Evolutionary conservation across 2,329 filamentous ascomycete genomes (phyloP).

Genomic region (Pseudocercospora macadamiae): DNA sequence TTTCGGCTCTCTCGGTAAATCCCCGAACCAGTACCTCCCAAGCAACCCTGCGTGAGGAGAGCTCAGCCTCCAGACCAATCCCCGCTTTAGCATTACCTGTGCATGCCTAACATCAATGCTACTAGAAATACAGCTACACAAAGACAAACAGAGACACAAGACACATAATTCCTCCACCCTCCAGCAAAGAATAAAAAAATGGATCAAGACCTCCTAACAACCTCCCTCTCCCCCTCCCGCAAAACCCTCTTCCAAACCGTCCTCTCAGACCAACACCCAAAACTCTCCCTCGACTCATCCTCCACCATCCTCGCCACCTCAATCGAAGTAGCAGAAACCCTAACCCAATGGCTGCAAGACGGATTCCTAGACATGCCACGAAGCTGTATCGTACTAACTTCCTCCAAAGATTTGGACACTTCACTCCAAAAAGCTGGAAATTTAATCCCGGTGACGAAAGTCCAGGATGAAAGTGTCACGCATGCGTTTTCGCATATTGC

Average conservation of each 20-base stretch:
- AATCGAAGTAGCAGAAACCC: slow-evolving; percentile 12
- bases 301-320: slow-evolving; percentile 12
- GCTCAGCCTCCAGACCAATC: neutral
- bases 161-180: neutral
- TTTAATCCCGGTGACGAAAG: neutral
- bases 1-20: neutral
- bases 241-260: slow-evolving; percentile 13
- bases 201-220: neutral
- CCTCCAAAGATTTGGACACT: neutral
- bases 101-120: neutral
- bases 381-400: slow-evolving; percentile 1
- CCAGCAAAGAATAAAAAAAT: neutral
- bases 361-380: neutral
- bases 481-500: slow-evolving; percentile 19
- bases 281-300: slow-evolving; percentile 11
- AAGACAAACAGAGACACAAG: neutral
- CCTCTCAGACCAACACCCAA: slow-evolving; percentile 10
- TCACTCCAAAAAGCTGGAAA: neutral
- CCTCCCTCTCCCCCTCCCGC: neutral
- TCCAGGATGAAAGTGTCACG: slow-evolving; percentile 10
- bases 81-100: neutral
- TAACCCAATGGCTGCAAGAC: slow-evolving; percentile 15
- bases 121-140: too few relatives aligned
- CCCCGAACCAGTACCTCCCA: neutral
- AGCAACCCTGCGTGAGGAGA: slow-evolving; percentile 4